Percentiles rank a stretch among this genome's conserved stretches.
These are phyloP conservation scores for Aspergillus udagawae DNA, from an alignment of 2,329 filamentous ascomycete genomes.

Conservation along the genomic window DNA sequence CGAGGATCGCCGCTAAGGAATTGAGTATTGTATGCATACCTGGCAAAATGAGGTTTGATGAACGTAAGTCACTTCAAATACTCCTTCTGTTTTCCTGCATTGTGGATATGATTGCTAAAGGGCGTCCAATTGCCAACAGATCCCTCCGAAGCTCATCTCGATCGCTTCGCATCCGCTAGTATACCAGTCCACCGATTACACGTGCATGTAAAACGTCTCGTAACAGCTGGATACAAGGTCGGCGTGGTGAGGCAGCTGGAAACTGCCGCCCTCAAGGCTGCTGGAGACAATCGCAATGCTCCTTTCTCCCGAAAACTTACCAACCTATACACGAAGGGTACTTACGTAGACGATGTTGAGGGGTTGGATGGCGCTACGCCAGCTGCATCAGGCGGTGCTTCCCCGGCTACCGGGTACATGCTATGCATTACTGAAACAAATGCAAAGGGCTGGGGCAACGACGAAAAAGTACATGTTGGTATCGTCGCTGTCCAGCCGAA, in stretches of 20 bases:
- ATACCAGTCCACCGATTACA: constrained; percentile 88
- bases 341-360: constrained; percentile 91
- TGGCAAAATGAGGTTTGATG: constrained; percentile 89
- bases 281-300: constrained; percentile 86
- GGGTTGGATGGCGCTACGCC: constrained; percentile 60
- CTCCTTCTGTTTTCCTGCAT: neutral
- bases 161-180: constrained; percentile 90
- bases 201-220: constrained; percentile 89
- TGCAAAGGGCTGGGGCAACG: constrained; percentile 74
- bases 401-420: constrained; percentile 73
- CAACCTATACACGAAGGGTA: constrained; percentile 96
- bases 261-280: constrained; percentile 92
- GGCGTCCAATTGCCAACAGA: constrained; percentile 43
- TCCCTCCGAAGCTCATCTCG: constrained; percentile 84
- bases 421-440: constrained; percentile 86
- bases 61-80: constrained; percentile 54
- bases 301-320: constrained; percentile 91
- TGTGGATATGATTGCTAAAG: neutral
- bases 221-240: constrained; percentile 91
- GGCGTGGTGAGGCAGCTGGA: constrained; percentile 92
- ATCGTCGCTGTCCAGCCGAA: constrained; percentile 92
- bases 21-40: constrained; percentile 95
- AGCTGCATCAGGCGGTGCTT: constrained; percentile 53
- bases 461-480: constrained; percentile 90
- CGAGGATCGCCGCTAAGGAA: constrained; percentile 80